Base-by-base conservation (phyloP, 345 rosid genomes). In the Aurinia saxatilis region DNA sequence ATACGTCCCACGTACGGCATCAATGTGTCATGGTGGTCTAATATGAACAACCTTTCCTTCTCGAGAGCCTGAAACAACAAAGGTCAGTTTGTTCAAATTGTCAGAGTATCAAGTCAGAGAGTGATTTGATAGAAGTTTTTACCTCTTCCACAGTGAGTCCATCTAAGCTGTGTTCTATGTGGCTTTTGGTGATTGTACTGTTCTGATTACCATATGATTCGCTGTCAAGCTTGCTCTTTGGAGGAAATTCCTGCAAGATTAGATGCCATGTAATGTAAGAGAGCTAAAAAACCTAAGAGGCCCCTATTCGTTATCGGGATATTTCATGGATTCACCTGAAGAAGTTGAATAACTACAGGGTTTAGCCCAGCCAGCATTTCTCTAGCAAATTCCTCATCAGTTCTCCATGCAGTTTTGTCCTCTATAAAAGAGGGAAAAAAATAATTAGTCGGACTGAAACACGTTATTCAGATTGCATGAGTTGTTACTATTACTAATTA, bases 281-380 rank as follows among this genome's bases (percentile, higher is more conserved):
- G 2, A 37, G 1, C 10, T 36, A 21, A 71, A 35, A 1, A 10
- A 34, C 0, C 4, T 2, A 11, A 16, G 21, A 52, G 33, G 37
- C 37, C 9, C n/a, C 21, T 56, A 6, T 54, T 11, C 1, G 3
- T 18, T 16, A 45, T 3, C 5, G 10, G 42, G 7, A 12, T 1
- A 10, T 19, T 39, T 44, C 38, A 25, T 51, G 1, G 5, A 31
- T 29, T 65, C 57, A 84, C 96, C 72, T 81, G 31, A 60, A 87
- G 90, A 47, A 73, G 79, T 49, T 82, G 67, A 55, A 90, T 84
- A 15, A 72, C 57, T 41, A 83, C 75, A 25, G 90, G 90, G 66
- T 90, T 81, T 8, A 80, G 60, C 0, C 93, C 97, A 44, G 95
- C 91, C 16, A 87, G 75, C 97, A 90, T 87, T 77, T 90, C 87